Evolutionary conservation across 1,284 basidiomycete species (phyloP).

Genomic region (Kwoniella shivajii): DNA sequence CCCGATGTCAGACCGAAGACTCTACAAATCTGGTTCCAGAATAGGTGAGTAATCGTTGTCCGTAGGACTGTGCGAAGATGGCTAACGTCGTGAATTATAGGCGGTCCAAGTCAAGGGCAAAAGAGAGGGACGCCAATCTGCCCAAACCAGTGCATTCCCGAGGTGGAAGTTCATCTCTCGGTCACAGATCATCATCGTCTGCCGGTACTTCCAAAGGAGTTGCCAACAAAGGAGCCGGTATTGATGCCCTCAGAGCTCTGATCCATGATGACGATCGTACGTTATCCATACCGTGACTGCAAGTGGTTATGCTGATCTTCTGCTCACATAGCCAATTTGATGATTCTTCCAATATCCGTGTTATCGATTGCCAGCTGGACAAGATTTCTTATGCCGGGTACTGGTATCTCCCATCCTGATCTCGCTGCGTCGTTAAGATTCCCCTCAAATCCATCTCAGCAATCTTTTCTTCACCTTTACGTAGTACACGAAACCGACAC

Average conservation of each 20-base stretch:
- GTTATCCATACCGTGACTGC: background rate
- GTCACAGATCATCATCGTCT: constrained; percentile 6
- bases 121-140: constrained; percentile 29
- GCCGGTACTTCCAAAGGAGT: background rate
- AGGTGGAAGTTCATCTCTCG: constrained; percentile 1
- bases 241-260: constrained; percentile 6
- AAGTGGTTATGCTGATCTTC: background rate
- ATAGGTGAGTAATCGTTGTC: constrained; percentile 39
- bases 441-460: background rate
- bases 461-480: constrained; percentile 16
- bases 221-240: constrained; percentile 8
- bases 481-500: constrained; percentile 17
- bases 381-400: constrained; percentile 36
- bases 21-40: constrained; percentile 48
- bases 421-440: constrained; percentile 25
- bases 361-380: constrained; percentile 37
- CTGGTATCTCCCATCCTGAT: constrained; percentile 23
- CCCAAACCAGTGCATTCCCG: constrained; percentile 10
- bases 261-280: constrained; percentile 20
- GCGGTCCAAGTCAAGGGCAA: constrained; percentile 40
- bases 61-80: background rate
- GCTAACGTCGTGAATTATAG: constrained; percentile 11
- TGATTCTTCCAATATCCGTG: constrained; percentile 31
- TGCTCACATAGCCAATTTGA: constrained; percentile 19
- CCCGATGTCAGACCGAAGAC: constrained; percentile 35